Base-by-base conservation (phyloP, 2,329 filamentous ascomycete genomes). In the Dactylellina haptotyla region DNA sequence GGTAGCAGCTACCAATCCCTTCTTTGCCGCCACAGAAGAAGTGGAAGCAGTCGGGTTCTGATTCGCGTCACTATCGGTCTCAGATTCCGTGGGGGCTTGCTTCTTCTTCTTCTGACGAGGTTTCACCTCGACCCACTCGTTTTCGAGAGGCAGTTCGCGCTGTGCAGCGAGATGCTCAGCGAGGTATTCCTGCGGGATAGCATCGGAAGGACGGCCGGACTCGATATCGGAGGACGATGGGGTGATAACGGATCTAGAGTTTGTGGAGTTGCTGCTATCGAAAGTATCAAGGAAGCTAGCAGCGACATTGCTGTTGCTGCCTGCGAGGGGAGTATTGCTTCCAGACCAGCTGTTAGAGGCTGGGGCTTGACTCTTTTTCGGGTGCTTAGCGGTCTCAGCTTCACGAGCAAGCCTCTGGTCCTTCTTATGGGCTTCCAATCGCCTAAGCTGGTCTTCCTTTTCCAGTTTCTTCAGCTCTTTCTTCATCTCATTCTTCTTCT, bases 61-160 rank as follows among this genome's bases (percentile, higher is more conserved):
- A 41, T 72, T 57, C 51, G 39, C 59, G 50, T 72, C 67, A 46
- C 67, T 72, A 65, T 65, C 67, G 45, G 67, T 72, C 51, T 72
- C 67, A 32, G 67, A 72, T 54, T 61, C 67, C 30, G 57, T 71
- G 14, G 65, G 66, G 18, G 43, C 67, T 41, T 46, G 54, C 62
- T 74, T 74, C 61, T 74, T 74, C 48, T 74, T 67, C 63, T 74
- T 74, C 62, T 67, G 61, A 12, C 56, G 61, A n/a, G 54, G 54
- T 18, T 67, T 67, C 20, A 74, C 69, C 37, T 74, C 69, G 43
- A 74, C 63, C 69, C 69, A 74, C 25, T 74, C 67, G 45, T 72
- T 72, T 43, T 72, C 67, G 20, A 59, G 54, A 4, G 58, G 58
- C 14, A 72, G 28, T 53, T 74, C 61, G 23, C 51, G 48, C 20